Conservation (phyloP, 768 basidiomycete genomes). For the Galerina marginata region DNA sequence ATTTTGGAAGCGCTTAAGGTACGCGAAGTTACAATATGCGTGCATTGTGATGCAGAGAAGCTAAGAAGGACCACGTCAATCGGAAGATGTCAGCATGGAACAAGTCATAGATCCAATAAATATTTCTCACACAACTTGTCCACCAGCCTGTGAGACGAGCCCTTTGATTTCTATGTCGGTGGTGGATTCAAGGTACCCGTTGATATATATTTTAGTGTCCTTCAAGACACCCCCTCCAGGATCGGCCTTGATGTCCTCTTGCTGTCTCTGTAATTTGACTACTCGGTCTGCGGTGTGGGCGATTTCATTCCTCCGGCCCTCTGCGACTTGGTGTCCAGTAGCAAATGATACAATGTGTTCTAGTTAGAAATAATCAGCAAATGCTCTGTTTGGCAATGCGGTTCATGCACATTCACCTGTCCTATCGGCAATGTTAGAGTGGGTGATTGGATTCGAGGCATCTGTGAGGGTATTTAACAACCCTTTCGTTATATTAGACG, state of each 20-base stretch:
- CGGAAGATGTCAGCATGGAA: neutral
- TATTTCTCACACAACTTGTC: slow-evolving; percentile 59
- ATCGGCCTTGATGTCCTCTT: slow-evolving; percentile 7
- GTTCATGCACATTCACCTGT: slow-evolving; percentile 49
- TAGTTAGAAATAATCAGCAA: slow-evolving; percentile 27
- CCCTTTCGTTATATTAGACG: slow-evolving; percentile 52
- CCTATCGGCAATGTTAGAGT: slow-evolving; percentile 65
- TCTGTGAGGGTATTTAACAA: slow-evolving; percentile 66
- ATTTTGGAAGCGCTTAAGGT: slow-evolving; percentile 75
- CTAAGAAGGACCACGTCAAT: slow-evolving; percentile 38
- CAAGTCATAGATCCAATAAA: neutral
- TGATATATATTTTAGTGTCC: slow-evolving; percentile 67
- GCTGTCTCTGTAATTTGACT: slow-evolving; percentile 46
- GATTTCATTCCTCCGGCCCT: slow-evolving; percentile 41
- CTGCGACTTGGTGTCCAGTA: slow-evolving; percentile 72
- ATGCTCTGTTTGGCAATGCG: neutral
- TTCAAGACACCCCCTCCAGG: slow-evolving; percentile 32
- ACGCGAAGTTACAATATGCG: slow-evolving; percentile 81
- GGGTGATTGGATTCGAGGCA: slow-evolving; percentile 79
- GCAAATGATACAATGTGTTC: slow-evolving; percentile 66
- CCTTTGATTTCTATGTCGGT: slow-evolving; percentile 84
- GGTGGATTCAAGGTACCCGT: slow-evolving; percentile 71
- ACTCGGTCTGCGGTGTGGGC: slow-evolving; percentile 48
- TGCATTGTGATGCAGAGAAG: slow-evolving; percentile 61
- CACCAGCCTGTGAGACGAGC: slow-evolving; percentile 69